Evolutionary conservation across 805 yeast species (phyloP), one percentile per base, ranked within the genome.

Genomic region (Nakazawaea anatomiae): DNA sequence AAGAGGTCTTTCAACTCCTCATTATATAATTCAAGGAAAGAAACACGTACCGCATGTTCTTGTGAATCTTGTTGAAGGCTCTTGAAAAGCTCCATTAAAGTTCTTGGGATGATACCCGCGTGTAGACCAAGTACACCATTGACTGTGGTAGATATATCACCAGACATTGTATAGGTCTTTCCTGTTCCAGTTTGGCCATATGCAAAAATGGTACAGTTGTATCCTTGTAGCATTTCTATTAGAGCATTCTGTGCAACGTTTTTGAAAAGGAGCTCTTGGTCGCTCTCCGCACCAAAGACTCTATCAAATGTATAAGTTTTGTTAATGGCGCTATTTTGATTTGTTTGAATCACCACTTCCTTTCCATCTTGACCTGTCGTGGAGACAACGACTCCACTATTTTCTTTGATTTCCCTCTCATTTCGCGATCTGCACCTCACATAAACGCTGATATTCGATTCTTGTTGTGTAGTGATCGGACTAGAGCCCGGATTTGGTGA

Each of bases 131-230:
- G 54, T 47, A 64, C 53, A 0, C 55, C 59, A 49, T 48, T 46
- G 8, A 48, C 50, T 59, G 71, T 35, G 70, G 70, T 54, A 61
- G 79, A 57, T 34, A 83, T 76, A 46, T 85, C 85, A 6, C 95
- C 94, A 6, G 85, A 80, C 94, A 82, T 82, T 10, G 87, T 70
- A 61, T 82, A 82, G 0, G 96, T 89, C 60, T 89, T 89, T 29
- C 96, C 96, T 0, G 96, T 87, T 1, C 96, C 94, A 0, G 96
- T 89, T 75, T 89, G 95, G 25, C 82, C 81, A 57, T 76, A 76
- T 0, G 94, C 96, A 57, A 89, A 73, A 31, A 89, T 76, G 0
- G 96, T 86, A 57, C 90, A 89, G 62, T 88, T 89, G 62, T 83
- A 86, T 25, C 92, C 95, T 48, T 75, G 69, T 52, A 89, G 67